Percentiles rank a stretch among this genome's conserved stretches.
These are phyloP conservation scores for Diaporthe vexans DNA, from an alignment of 2,329 filamentous ascomycete species.

Conservation along the genomic window DNA sequence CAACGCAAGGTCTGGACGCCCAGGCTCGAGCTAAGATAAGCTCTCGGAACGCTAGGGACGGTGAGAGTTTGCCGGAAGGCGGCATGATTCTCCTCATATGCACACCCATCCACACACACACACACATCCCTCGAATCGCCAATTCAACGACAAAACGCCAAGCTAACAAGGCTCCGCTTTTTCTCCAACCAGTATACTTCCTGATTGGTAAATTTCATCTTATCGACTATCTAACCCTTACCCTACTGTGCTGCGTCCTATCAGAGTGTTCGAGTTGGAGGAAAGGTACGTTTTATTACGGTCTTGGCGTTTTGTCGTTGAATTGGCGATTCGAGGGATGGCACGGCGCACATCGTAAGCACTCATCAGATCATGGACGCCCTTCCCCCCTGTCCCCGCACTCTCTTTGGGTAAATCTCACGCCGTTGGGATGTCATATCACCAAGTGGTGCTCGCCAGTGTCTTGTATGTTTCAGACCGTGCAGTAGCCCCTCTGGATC, in stretches of 20 bases:
- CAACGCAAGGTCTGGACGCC: slow-evolving; percentile 8
- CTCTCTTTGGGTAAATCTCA: not conserved
- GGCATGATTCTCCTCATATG: slow-evolving; percentile 24
- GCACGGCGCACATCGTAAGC: not conserved
- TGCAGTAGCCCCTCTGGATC: slow-evolving; percentile 28
- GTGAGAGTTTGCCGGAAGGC: slow-evolving; percentile 20
- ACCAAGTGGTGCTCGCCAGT: slow-evolving; percentile 1
- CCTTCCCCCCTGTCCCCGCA: slow-evolving; percentile 8
- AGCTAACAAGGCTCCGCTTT: no score
- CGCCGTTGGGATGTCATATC: slow-evolving; percentile 31
- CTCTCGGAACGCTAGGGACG: slow-evolving; percentile 23
- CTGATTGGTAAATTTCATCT: no score
- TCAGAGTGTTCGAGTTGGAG: no score
- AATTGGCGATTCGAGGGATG: no score
- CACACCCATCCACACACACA: no score
- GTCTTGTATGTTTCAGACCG: slow-evolving; percentile 21
- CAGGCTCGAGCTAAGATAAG: slow-evolving; percentile 23
- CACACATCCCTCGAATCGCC: no score
- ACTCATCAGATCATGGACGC: not conserved
- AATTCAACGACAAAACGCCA: no score
- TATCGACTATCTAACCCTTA: no score
- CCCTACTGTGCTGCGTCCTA: no score
- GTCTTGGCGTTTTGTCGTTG: no score
- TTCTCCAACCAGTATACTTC: no score
- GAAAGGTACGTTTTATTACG: no score